phyloP scores from a whole-genome alignment of 75 land plant species.

The Ceratopteris richardii region DNA sequence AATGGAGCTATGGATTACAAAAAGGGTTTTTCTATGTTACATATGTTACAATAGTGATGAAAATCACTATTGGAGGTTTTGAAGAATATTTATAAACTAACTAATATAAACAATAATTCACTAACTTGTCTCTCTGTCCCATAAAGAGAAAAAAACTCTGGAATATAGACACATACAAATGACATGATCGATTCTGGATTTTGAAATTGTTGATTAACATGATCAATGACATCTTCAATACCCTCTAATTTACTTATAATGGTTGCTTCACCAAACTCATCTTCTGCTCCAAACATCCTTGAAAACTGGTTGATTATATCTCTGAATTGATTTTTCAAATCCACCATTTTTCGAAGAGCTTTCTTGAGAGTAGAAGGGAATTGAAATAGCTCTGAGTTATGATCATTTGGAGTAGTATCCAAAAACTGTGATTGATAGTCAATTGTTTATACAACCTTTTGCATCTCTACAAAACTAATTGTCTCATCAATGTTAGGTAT shows the following conservation, averaged over 20 bases:
- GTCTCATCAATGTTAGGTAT: constrained; percentile 98
- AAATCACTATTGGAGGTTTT: too few relatives aligned
- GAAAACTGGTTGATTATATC: constrained; percentile 77
- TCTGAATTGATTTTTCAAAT: constrained; percentile 80
- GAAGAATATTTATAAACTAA: too few relatives aligned
- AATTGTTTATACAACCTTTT: constrained; percentile 97
- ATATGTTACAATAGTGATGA: too few relatives aligned
- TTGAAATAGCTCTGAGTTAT: constrained; percentile 81
- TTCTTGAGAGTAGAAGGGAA: constrained; percentile 95
- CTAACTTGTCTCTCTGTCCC: too few relatives aligned
- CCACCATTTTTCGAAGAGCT: constrained; percentile 81
- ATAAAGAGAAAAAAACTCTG: too few relatives aligned
- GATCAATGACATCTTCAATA: constrained; percentile 91
- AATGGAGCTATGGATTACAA: too few relatives aligned
- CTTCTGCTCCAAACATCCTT: constrained; percentile 59
- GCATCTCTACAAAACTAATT: constrained; percentile 98
- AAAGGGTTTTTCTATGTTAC: too few relatives aligned
- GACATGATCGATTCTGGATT: too few relatives aligned
- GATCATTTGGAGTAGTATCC: constrained; percentile 98
- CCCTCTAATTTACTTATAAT: constrained; percentile 78
- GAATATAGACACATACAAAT: too few relatives aligned
- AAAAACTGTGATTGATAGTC: constrained; percentile 91
- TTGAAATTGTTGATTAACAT: constrained; percentile 90
- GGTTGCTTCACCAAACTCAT: constrained; percentile 89
- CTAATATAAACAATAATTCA: too few relatives aligned